Conservation (phyloP, 495 filamentous ascomycete genomes). For the Xanthoparmelia taractica region DNA sequence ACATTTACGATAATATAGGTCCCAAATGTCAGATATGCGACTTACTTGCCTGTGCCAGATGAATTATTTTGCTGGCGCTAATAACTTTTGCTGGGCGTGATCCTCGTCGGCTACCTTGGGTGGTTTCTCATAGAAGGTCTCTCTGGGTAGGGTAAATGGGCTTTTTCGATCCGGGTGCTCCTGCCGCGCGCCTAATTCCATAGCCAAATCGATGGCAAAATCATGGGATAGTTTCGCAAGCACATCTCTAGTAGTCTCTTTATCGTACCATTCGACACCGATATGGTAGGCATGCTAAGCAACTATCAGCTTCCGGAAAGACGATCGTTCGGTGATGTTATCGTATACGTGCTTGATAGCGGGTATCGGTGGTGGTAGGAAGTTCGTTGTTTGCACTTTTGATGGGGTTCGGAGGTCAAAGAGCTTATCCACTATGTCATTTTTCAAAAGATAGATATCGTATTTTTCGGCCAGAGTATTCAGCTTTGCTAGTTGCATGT, state of each 20-base stretch:
- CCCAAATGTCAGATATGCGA: neutral
- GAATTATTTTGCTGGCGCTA: neutral
- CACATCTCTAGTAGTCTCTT: accelerated
- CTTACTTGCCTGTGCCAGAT: neutral
- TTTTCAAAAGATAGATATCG: constrained; percentile 5
- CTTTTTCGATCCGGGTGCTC: neutral
- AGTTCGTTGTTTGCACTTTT: neutral
- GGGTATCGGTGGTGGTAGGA: neutral
- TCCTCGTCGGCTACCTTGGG: too few relatives aligned
- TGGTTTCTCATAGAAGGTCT: neutral
- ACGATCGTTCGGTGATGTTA: neutral
- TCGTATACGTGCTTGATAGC: neutral
- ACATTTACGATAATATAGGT: neutral
- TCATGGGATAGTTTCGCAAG: neutral
- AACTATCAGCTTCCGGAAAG: constrained; percentile 3
- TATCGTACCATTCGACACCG: neutral
- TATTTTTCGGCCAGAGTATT: constrained; percentile 12
- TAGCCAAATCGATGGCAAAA: constrained; percentile 5
- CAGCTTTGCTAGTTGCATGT: constrained; percentile 4
- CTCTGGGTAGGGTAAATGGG: neutral
- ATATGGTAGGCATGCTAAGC: neutral
- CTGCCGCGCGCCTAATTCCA: neutral
- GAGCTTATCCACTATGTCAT: constrained; percentile 1
- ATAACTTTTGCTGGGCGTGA: neutral
- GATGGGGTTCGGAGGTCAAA: too few relatives aligned